Evolutionary conservation across 805 yeast genomes (phyloP).

Genomic region (Schwanniomyces yamadae): DNA sequence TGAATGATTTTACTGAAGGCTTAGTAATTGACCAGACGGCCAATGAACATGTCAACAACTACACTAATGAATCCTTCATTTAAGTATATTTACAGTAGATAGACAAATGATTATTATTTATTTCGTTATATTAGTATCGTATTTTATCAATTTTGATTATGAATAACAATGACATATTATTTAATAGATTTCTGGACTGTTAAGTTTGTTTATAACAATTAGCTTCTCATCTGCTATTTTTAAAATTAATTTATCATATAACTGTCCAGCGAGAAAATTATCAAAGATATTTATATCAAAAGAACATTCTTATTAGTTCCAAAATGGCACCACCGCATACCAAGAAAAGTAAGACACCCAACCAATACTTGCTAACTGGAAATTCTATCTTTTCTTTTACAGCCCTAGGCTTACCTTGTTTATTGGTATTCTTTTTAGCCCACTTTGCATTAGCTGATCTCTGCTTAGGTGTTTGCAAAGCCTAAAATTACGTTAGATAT

Average conservation of each 20-base stretch:
- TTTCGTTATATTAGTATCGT: too few relatives aligned
- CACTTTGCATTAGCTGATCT: conserved; percentile 84
- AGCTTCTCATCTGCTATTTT: too few relatives aligned
- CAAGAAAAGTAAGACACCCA: conserved; percentile 58
- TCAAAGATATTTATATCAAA: too few relatives aligned
- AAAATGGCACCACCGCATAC: conserved; percentile 81
- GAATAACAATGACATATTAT: too few relatives aligned
- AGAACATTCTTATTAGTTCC: conserved; percentile 58
- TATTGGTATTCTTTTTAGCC: conserved; percentile 67
- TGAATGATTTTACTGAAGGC: conserved; percentile 9
- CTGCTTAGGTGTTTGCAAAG: conserved; percentile 82
- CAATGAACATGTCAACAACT: not conserved
- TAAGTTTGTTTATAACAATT: too few relatives aligned
- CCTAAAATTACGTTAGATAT: conserved; percentile 40
- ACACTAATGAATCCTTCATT: not conserved
- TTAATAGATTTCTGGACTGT: too few relatives aligned
- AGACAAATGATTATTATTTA: too few relatives aligned
- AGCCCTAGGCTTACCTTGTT: conserved; percentile 70
- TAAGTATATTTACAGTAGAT: too few relatives aligned
- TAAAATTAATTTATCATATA: too few relatives aligned
- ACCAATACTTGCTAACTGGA: conserved; percentile 67
- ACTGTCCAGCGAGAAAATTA: too few relatives aligned
- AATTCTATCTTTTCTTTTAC: conserved; percentile 37
- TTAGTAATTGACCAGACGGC: not conserved
- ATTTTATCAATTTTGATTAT: too few relatives aligned